Evolutionary conservation across 148 eudicot genomes (phyloP), one percentile per base, ranked within the genome.

Genomic region (Silene conica): DNA sequence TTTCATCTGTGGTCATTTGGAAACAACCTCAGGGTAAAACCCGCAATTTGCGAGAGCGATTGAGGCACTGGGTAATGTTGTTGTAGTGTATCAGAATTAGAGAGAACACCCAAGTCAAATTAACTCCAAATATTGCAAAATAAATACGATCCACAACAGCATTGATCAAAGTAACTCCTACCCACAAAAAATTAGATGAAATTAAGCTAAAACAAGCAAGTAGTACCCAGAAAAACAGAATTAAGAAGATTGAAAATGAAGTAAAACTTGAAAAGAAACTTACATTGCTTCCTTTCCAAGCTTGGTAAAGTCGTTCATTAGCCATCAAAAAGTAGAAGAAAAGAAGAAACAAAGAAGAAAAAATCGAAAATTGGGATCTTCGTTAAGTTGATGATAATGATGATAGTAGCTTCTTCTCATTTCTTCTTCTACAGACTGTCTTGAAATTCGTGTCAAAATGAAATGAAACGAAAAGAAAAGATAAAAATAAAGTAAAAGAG

Each of bases 271-370:
- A 21, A 46, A 1, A 25, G 55, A 69, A 55, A 20, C 85, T 81
- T 68, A 87, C 87, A 75, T 87, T 87, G 76, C 78, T 82, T 72
- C 87, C 89, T 74, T 87, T 87, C 89, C 89, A 87, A 77, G 79
- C 83, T 75, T 86, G 80, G 71, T 81, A 86, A 26, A 83, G 76
- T 38, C 89, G 84, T 63, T 82, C 79, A 38, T 59, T 23, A 20
- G 82, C 89, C 89, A 85, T 85, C 45, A 73, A 20, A 71, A 38
- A 78, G 22, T 18, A 71, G 52, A n/a, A 69, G 74, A 15, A 18
- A 41, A 31, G 72, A 76, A 45, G 21, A 64, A 45, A 65, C 63
- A 22, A 56, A 67, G 68, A 56, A 62, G 62, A 63, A 50, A 76
- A 43, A 82, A 71, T 38, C 19, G 74, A 67, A 77, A 80, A 79